Evolutionary conservation across 345 rosid genomes (phyloP).

Genomic region (Citrus sp.): DNA sequence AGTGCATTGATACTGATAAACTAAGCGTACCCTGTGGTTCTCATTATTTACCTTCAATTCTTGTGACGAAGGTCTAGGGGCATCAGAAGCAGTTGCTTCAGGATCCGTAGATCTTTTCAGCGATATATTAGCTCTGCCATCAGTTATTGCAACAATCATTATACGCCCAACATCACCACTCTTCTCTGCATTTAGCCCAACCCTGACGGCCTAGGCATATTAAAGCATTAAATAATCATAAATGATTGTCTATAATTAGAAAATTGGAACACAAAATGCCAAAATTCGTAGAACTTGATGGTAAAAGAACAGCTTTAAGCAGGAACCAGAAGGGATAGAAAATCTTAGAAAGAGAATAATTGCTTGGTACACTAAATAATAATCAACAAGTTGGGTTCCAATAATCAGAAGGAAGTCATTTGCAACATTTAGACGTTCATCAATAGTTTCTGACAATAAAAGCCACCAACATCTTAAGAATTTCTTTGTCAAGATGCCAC

Average conservation of each 20-base stretch:
- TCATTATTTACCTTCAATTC: constrained; percentile 72
- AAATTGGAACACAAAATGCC: not conserved
- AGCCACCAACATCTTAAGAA: not conserved
- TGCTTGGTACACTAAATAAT: not conserved
- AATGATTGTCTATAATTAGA: not conserved
- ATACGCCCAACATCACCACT: constrained; percentile 94
- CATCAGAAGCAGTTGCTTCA: constrained; percentile 59
- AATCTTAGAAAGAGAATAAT: not conserved
- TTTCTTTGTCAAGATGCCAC: not conserved
- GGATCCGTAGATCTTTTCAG: constrained; percentile 91
- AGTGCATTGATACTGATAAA: not conserved
- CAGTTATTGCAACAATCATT: constrained; percentile 93
- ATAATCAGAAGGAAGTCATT: not conserved
- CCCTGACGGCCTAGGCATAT: constrained; percentile 73
- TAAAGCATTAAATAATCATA: constrained; percentile 1
- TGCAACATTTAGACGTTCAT: not conserved
- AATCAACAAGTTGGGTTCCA: not conserved
- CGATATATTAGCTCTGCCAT: constrained; percentile 93
- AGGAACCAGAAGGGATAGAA: not conserved
- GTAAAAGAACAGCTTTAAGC: not conserved
- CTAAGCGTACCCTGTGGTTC: not conserved
- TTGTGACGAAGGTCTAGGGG: constrained; percentile 79
- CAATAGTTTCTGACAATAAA: not conserved
- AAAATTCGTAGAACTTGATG: not conserved
- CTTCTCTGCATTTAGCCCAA: constrained; percentile 96